Evolutionary conservation across 352 stramenopile genomes (phyloP).

Genomic region (Phytophthora pistaciae): DNA sequence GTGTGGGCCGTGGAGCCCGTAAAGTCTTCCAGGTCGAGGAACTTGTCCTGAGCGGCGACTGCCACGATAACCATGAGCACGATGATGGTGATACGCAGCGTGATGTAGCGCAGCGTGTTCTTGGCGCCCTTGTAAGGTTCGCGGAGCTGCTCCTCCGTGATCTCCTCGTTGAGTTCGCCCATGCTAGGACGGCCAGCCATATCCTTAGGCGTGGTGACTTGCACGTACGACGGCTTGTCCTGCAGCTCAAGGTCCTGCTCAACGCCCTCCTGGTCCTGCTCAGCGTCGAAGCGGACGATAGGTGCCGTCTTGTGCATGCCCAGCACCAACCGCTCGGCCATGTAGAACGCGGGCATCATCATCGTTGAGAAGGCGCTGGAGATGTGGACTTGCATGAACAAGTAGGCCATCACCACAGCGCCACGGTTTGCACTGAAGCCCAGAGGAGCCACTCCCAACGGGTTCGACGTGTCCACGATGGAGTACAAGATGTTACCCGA

Average conservation of each 20-base stretch:
- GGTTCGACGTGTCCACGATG: slow-evolving; percentile 29
- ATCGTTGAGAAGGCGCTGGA: slow-evolving; percentile 31
- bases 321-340: slow-evolving; percentile 30
- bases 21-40: slow-evolving; percentile 47
- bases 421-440: slow-evolving; percentile 32
- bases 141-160: slow-evolving; percentile 35
- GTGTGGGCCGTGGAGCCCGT: slow-evolving; percentile 26
- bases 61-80: slow-evolving; percentile 46
- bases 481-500: slow-evolving; percentile 36
- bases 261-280: slow-evolving; percentile 14
- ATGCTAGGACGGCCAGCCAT: no score
- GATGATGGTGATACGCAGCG: slow-evolving; percentile 45
- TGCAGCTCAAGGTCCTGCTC: slow-evolving; percentile 32
- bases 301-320: slow-evolving; percentile 28
- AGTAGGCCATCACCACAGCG: slow-evolving; percentile 29
- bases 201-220: neutral
- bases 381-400: slow-evolving; percentile 41
- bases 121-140: slow-evolving; percentile 48
- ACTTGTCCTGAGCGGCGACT: slow-evolving; percentile 53
- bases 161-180: slow-evolving; percentile 27
- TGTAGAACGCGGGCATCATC: slow-evolving; percentile 33
- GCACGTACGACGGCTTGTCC: slow-evolving; percentile 35
- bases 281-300: slow-evolving; percentile 28
- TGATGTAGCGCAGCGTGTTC: slow-evolving; percentile 51
- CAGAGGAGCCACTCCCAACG: slow-evolving; percentile 14